Conservation (phyloP, 1,284 basidiomycete species). For the Fomitopsis betulina region DNA sequence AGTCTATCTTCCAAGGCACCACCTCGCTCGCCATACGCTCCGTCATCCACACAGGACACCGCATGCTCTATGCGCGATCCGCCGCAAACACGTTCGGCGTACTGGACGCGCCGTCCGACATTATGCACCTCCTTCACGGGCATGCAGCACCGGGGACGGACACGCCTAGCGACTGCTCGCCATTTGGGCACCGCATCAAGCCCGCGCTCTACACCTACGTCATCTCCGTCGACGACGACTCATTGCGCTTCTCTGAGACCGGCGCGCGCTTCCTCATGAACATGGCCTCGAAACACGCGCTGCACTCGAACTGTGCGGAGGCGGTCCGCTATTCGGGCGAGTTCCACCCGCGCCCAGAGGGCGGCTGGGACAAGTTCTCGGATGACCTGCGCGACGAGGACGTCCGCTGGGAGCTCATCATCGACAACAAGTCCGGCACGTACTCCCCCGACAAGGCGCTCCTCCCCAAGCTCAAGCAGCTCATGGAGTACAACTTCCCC, state of each 20-base stretch:
- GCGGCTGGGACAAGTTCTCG: slow-evolving; percentile 61
- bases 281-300: slow-evolving; percentile 66
- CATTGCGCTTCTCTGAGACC: slow-evolving; percentile 74
- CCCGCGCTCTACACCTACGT: slow-evolving; percentile 78
- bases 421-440: slow-evolving; percentile 77
- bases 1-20: slow-evolving; percentile 64
- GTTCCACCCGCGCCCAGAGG: slow-evolving; percentile 69
- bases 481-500: slow-evolving; percentile 65
- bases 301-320: slow-evolving; percentile 36
- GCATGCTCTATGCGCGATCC: slow-evolving; percentile 68
- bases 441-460: slow-evolving; percentile 61
- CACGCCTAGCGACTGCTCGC: slow-evolving; percentile 10
- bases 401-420: slow-evolving; percentile 66
- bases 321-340: slow-evolving; percentile 69
- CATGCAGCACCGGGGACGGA: slow-evolving; percentile 7
- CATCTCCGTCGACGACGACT: slow-evolving; percentile 64
- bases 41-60: slow-evolving; percentile 65
- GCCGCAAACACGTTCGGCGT: slow-evolving; percentile 60
- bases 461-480: slow-evolving; percentile 46
- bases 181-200: slow-evolving; percentile 54
- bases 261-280: slow-evolving; percentile 79
- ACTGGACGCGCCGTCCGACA: slow-evolving; percentile 42
- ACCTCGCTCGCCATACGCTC: slow-evolving; percentile 56
- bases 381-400: slow-evolving; percentile 48
- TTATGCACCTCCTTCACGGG: slow-evolving; percentile 45